phyloP scores from a whole-genome alignment of 192 early-diverging fungal genomes.

The Mortierella claussenii region DNA sequence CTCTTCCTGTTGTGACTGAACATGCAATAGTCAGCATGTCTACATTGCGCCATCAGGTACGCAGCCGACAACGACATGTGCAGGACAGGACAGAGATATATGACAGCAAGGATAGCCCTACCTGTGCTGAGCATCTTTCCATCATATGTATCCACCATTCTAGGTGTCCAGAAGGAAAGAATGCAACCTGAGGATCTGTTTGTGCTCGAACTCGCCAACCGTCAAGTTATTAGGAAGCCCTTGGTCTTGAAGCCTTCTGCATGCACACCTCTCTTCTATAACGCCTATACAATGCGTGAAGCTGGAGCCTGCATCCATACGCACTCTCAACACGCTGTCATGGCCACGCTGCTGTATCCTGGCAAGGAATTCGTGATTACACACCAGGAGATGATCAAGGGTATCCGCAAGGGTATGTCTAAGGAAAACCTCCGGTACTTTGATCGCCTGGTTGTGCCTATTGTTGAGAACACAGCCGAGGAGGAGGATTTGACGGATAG shows the following conservation, averaged over 20 bases:
- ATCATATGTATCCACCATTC: background rate
- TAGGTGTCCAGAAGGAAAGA: constrained; percentile 95
- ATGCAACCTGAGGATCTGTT: constrained; percentile 88
- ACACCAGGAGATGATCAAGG: constrained; percentile 99
- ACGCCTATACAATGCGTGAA: constrained; percentile 85
- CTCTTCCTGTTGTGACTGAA: background rate
- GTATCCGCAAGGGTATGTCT: constrained; percentile 81
- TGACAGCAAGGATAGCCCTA: background rate
- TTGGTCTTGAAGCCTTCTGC: constrained; percentile 83
- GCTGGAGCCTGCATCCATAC: constrained; percentile 96
- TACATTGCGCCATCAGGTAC: constrained; percentile 87
- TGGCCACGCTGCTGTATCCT: constrained; percentile 86
- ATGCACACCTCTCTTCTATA: constrained; percentile 96
- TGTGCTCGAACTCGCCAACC: constrained; percentile 73
- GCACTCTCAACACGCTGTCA: constrained; percentile 95
- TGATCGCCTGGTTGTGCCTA: constrained; percentile 89
- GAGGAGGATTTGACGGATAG: constrained; percentile 91
- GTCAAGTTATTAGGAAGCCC: constrained; percentile 75
- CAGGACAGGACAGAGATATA: background rate
- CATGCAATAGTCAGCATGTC: constrained; percentile 64
- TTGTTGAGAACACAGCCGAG: constrained; percentile 95
- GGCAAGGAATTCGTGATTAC: constrained; percentile 86
- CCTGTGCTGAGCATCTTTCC: too few species aligned
- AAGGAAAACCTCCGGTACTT: constrained; percentile 76
- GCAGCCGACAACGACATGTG: background rate